Conservation (phyloP, 192 early-diverging fungal genomes). For the Coemansia sp. region DNA sequence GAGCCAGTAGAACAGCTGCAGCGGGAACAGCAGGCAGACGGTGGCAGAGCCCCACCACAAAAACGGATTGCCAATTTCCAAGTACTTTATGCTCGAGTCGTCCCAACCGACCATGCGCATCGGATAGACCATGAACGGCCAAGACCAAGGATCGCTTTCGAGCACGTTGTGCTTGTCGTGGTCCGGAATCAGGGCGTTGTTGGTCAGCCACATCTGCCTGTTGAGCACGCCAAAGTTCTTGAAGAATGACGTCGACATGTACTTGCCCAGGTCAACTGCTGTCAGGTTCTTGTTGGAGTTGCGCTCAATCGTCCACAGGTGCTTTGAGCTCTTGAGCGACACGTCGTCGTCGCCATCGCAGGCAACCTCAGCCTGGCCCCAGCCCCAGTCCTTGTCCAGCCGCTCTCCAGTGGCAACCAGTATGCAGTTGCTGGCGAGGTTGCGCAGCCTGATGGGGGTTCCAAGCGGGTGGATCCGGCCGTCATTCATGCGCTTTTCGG, state of each 20-base stretch:
- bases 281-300: conserved; percentile 38
- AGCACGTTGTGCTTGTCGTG: conserved; percentile 60
- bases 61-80: conserved; percentile 86
- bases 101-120: conserved; percentile 88
- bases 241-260: conserved; percentile 41
- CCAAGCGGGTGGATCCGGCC: conserved; percentile 62
- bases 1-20: conserved; percentile 30
- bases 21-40: conserved; percentile 39
- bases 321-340: conserved; percentile 48
- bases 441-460: conserved; percentile 68
- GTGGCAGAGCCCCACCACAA: conserved; percentile 79
- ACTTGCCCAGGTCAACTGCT: conserved; percentile 40
- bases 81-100: conserved; percentile 76
- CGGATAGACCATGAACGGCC: conserved; percentile 86
- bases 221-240: conserved; percentile 51
- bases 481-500: conserved; percentile 59
- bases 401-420: conserved; percentile 75
- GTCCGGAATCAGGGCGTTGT: conserved; percentile 53
- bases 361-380: conserved; percentile 90
- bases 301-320: conserved; percentile 60
- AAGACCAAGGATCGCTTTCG: conserved; percentile 71
- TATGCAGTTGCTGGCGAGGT: conserved; percentile 73
- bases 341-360: conserved; percentile 61
- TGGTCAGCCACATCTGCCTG: conserved; percentile 52
- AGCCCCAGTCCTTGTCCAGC: conserved; percentile 89